Percentiles rank a stretch among this genome's conserved stretches.
Conservation (phyloP, 345 rosid genomes). For the Combretum micranthum region DNA sequence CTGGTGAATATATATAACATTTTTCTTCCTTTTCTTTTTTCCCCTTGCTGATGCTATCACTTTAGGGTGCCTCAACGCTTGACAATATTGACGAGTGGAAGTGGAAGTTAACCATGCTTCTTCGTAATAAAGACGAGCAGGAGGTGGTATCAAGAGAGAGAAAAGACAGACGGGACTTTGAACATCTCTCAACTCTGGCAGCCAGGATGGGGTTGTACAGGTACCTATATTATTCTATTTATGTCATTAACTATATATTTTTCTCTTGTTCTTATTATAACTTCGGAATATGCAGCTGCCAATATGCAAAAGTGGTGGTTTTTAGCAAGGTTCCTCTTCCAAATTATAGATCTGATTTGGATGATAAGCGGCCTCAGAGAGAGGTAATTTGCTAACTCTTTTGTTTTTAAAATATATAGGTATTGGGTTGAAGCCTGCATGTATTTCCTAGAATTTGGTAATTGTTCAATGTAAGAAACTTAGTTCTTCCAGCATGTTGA, state of each 20-base stretch:
- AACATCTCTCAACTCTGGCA: conserved; percentile 70
- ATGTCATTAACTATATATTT: not conserved
- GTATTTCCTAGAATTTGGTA: not conserved
- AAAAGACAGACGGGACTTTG: conserved; percentile 93
- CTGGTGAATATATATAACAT: not conserved
- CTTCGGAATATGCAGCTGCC: conserved; percentile 47
- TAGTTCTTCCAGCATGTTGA: conserved; percentile 5
- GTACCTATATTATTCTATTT: conserved; percentile 21
- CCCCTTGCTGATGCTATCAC: not conserved
- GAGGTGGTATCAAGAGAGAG: conserved; percentile 83
- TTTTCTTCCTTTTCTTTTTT: not conserved
- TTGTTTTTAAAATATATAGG: not conserved
- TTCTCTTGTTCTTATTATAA: not conserved
- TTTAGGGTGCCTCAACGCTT: conserved; percentile 46
- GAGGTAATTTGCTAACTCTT: conserved; percentile 46
- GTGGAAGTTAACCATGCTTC: conserved; percentile 76
- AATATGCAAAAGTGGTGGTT: conserved; percentile 63
- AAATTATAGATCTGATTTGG: conserved; percentile 93
- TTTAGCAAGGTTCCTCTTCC: conserved; percentile 85
- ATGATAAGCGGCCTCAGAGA: conserved; percentile 90
- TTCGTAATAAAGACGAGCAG: conserved; percentile 63
- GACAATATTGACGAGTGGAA: conserved; percentile 87
- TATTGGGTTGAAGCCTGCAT: not conserved
- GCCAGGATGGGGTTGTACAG: conserved; percentile 75
- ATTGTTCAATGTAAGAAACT: conserved; percentile 2